A percentile compares a stretch with the other conserved stretches of the same genome.
Conservation (phyloP, 805 yeast species). For the Cyberlindnera mississippiensis region DNA sequence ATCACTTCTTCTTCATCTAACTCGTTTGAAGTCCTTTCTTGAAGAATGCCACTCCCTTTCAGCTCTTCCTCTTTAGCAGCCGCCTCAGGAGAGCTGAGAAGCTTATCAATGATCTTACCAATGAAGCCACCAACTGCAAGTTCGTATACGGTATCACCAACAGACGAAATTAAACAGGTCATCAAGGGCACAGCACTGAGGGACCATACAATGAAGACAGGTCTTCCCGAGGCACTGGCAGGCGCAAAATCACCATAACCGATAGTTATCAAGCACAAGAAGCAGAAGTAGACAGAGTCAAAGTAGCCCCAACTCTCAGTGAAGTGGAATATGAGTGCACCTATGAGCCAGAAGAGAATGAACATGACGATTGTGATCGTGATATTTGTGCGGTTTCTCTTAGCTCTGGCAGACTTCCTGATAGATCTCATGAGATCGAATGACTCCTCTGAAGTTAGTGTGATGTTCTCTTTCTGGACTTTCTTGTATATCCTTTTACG, state of each 20-base stretch:
- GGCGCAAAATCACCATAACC: constrained; percentile 85
- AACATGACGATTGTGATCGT: constrained; percentile 40
- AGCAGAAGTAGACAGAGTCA: constrained; percentile 69
- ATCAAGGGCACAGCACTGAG: constrained; percentile 79
- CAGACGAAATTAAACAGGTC: constrained; percentile 72
- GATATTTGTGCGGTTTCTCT: constrained; percentile 36
- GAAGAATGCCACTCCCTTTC: not conserved
- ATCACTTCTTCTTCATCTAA: constrained; percentile 14
- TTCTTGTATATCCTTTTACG: constrained; percentile 36
- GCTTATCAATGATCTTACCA: constrained; percentile 3
- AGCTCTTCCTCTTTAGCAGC: constrained; percentile 1
- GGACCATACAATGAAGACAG: constrained; percentile 78
- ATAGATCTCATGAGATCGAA: constrained; percentile 56
- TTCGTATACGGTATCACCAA: constrained; percentile 57
- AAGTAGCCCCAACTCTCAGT: constrained; percentile 73
- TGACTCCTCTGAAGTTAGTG: constrained; percentile 40
- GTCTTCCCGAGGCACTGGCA: constrained; percentile 55
- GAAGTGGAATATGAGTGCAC: constrained; percentile 58
- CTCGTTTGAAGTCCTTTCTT: constrained; percentile 1
- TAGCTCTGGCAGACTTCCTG: constrained; percentile 36
- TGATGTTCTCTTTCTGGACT: constrained; percentile 10
- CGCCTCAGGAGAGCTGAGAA: constrained; percentile 8
- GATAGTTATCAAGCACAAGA: constrained; percentile 70
- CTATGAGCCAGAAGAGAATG: constrained; percentile 63
- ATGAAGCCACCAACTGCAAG: constrained; percentile 22